Percentiles rank a stretch among this genome's conserved stretches.
These are phyloP conservation scores for Durio zibethinus DNA, from an alignment of 345 rosid genomes.

Conservation along the genomic window DNA sequence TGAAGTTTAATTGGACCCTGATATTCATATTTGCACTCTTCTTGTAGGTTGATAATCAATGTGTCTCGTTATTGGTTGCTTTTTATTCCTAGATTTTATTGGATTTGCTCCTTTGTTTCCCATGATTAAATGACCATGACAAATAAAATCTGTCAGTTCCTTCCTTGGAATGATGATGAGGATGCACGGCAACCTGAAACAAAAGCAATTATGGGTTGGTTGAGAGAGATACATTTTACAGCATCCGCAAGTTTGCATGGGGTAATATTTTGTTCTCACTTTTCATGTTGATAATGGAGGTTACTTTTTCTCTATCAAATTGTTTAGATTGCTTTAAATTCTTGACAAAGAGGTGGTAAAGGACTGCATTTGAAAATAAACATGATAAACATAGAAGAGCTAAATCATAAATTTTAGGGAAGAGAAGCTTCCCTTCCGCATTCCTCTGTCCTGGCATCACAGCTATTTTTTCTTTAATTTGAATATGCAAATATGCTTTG, in stretches of 20 bases:
- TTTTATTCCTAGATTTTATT: constrained; percentile 17
- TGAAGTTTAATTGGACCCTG: neutral
- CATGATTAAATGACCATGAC: constrained; percentile 20
- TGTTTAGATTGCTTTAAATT: neutral
- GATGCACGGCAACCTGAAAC: constrained; percentile 80
- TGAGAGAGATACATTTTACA: constrained; percentile 64
- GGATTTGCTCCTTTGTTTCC: constrained; percentile 12
- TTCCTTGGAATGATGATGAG: constrained; percentile 59
- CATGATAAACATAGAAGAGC: constrained; percentile 4
- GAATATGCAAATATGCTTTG: neutral
- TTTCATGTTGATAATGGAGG: neutral
- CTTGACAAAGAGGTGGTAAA: neutral
- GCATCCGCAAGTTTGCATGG: constrained; percentile 94
- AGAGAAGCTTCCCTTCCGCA: neutral
- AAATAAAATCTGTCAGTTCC: constrained; percentile 52
- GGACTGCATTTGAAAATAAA: constrained; percentile 1
- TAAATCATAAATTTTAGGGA: neutral
- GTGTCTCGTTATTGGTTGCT: neutral
- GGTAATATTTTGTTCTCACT: constrained; percentile 40
- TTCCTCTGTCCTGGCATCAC: neutral
- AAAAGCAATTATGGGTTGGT: constrained; percentile 80
- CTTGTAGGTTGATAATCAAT: neutral
- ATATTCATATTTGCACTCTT: neutral
- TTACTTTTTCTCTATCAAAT: neutral
- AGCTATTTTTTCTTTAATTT: neutral